Percentiles rank a stretch among this genome's conserved stretches.
phyloP scores from a whole-genome alignment of 495 filamentous ascomycete species.

The Daldinia bambusicola region DNA sequence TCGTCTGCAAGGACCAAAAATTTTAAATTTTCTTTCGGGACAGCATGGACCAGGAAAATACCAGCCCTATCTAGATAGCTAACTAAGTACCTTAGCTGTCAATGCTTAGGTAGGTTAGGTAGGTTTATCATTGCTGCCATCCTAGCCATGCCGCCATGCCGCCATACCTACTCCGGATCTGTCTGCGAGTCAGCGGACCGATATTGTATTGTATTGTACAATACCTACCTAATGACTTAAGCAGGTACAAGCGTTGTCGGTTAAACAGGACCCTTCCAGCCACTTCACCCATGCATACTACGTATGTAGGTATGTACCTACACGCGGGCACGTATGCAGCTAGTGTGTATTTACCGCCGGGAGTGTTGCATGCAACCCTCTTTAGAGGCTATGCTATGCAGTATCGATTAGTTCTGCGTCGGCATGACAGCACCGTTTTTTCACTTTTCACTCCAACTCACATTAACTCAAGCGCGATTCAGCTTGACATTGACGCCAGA shows the following conservation, averaged over 20 bases:
- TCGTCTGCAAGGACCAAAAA: constrained; percentile 29
- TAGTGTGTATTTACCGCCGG: constrained; percentile 18
- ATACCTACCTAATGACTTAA: constrained; percentile 12
- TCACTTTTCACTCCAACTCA: background rate
- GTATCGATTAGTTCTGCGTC: constrained; percentile 28
- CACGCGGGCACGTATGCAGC: constrained; percentile 1
- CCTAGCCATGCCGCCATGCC: constrained; percentile 4
- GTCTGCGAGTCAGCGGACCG: constrained; percentile 39
- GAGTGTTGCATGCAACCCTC: constrained; percentile 34
- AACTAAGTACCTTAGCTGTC: background rate
- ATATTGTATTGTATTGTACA: constrained; percentile 9
- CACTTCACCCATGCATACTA: constrained; percentile 15
- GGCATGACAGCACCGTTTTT: constrained; percentile 14
- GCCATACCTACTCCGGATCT: constrained; percentile 31
- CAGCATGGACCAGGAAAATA: constrained; percentile 26
- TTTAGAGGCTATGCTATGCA: constrained; percentile 33
- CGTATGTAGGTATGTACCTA: too few species aligned
- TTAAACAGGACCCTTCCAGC: constrained; percentile 25
- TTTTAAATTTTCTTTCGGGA: constrained; percentile 24
- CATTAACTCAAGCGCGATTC: constrained; percentile 12
- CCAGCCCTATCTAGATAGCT: constrained; percentile 44
- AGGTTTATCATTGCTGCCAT: too few species aligned
- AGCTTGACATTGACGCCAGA: constrained; percentile 25
- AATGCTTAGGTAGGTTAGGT: too few species aligned
- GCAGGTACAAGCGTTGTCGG: constrained; percentile 20